Evolutionary conservation across 352 stramenopile genomes (phyloP).

Genomic region (Blastocystis sp.): DNA sequence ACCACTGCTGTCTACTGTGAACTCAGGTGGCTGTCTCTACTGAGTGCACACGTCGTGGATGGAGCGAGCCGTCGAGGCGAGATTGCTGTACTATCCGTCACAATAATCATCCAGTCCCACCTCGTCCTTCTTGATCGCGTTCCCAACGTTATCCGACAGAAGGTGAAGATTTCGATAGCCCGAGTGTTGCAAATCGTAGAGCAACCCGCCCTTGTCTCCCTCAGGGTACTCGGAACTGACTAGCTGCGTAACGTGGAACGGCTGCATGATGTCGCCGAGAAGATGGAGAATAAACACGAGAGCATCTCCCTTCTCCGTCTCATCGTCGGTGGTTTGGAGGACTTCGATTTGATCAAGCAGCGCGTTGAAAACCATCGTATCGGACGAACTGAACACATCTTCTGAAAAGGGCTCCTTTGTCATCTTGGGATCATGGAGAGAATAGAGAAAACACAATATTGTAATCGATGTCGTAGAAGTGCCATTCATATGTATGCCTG

Average conservation of each 20-base stretch:
- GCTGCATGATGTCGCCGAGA: slow-evolving; percentile 55
- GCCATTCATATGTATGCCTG: slow-evolving; percentile 39
- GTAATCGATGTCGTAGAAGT: slow-evolving; percentile 68
- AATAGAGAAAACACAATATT: slow-evolving; percentile 21
- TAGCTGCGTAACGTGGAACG: slow-evolving; percentile 35
- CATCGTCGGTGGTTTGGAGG: neutral
- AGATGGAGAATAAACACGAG: slow-evolving; percentile 54
- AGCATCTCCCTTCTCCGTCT: slow-evolving; percentile 17
- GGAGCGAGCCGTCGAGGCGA: neutral
- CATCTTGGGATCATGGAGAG: slow-evolving; percentile 3
- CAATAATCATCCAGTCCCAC: neutral
- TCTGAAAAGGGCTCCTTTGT: neutral
- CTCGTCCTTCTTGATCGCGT: slow-evolving; percentile 25
- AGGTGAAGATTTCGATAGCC: slow-evolving; percentile 22
- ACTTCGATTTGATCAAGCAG: slow-evolving; percentile 19
- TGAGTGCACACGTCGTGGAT: slow-evolving; percentile 14
- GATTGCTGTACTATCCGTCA: neutral
- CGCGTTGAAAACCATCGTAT: slow-evolving; percentile 1
- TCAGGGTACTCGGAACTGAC: slow-evolving; percentile 18
- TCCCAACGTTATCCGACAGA: neutral
- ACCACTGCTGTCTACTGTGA: slow-evolving; percentile 7
- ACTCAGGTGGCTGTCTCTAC: neutral
- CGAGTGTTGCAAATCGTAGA: neutral
- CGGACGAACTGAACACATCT: neutral
- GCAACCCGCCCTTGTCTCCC: slow-evolving; percentile 32